phyloP scores from a whole-genome alignment of 1,284 basidiomycete genomes.

The Amylostereum areolatum region DNA sequence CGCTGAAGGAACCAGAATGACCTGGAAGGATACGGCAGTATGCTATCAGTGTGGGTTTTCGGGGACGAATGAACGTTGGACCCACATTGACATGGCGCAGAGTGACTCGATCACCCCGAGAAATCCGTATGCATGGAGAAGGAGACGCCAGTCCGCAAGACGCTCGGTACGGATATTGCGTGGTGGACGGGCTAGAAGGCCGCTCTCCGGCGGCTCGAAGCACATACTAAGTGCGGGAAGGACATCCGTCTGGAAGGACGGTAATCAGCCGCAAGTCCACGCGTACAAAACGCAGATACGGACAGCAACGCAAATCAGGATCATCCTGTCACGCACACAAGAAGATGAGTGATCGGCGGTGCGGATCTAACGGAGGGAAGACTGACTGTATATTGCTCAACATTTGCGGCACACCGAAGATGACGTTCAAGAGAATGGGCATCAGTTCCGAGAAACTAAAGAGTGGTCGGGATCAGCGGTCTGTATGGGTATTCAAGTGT shows the following conservation, averaged over 20 bases:
- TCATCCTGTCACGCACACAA: slow-evolving; percentile 29
- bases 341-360: slow-evolving; percentile 1
- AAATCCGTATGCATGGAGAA: slow-evolving; percentile 64
- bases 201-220: slow-evolving; percentile 48
- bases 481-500: not conserved
- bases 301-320: slow-evolving; percentile 49
- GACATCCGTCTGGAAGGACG: slow-evolving; percentile 42
- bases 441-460: slow-evolving; percentile 59
- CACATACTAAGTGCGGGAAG: slow-evolving; percentile 44
- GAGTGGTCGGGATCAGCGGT: slow-evolving; percentile 1
- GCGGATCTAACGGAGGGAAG: slow-evolving; percentile 7
- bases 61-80: slow-evolving; percentile 19
- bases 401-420: slow-evolving; percentile 42
- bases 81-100: slow-evolving; percentile 41
- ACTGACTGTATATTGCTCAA: slow-evolving; percentile 44
- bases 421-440: slow-evolving; percentile 54
- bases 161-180: slow-evolving; percentile 54
- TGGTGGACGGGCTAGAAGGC: slow-evolving; percentile 54
- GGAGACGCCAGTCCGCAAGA: slow-evolving; percentile 41
- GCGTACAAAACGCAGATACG: not conserved
- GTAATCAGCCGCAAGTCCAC: slow-evolving; percentile 15
- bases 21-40: slow-evolving; percentile 17
- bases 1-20: slow-evolving; percentile 49
- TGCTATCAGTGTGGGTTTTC: not conserved
- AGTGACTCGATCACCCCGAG: slow-evolving; percentile 51